Evolutionary conservation across 768 basidiomycete genomes (phyloP), one percentile per base, ranked within the genome.

Genomic region (Leccinum incarnatum): DNA sequence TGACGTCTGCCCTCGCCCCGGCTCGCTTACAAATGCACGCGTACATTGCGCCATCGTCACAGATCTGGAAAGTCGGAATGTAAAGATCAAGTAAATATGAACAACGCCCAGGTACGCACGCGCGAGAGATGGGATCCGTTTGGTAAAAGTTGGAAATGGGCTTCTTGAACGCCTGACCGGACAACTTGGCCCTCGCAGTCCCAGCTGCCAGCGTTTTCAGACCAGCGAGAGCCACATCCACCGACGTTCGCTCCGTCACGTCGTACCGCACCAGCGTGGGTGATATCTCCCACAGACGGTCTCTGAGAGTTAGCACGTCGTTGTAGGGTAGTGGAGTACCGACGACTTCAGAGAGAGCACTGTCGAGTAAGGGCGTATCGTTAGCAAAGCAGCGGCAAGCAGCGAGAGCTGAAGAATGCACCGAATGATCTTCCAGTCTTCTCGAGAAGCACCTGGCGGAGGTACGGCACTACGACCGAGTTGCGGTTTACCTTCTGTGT

Each of bases 351-450:
- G 92, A 93, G 2, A 99, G 77, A 0, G 96, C 97, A 45, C 95
- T 91, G 60, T 4, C 1, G 9, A 29, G 9, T 32, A 27, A 30
- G 54, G 47, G 52, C 21, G 27, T 29, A 36, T 46, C 53, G 8
- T 62, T 8, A 56, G 46, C 34, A 30, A 1, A 7, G 46, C 17
- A 29, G 12, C 0, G 6, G 1, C 1, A 21, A 29, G 14, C 17
- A 14, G 32, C 21, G 42, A 40, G 8, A 30, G 29, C 19, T 14
- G 2, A 42, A 40, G 21, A 5, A 72, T 83, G 27, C 60, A 91
- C 90, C 93, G 88, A 63, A 98, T 82, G 68, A 98, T 90, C 79
- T 97, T 96, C 95, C 95, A 98, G 68, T 98, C 97, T 74, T 99
- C 97, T 42, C 97, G 79, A 4, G 93, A 85, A 1, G 94, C 92